Evolutionary conservation across 2,329 filamentous ascomycete genomes (phyloP).

Genomic region (Fusarium concolor): DNA sequence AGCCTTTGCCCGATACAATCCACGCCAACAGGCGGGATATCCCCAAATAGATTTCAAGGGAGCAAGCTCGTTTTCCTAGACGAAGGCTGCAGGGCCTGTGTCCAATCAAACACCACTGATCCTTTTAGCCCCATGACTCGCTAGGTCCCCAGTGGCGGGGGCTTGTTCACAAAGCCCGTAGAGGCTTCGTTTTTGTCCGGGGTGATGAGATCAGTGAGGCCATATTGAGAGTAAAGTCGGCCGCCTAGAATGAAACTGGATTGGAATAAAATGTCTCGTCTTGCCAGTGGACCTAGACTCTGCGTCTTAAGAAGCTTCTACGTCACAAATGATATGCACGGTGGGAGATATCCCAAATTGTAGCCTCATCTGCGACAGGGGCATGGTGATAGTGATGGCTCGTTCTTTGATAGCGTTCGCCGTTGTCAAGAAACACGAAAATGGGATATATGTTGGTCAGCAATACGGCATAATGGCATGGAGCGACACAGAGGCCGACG

Average conservation of each 20-base stretch:
- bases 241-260: conserved; percentile 29
- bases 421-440: neutral
- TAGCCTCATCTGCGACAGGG: conserved; percentile 35
- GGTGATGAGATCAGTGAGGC: conserved; percentile 43
- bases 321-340: conserved; percentile 39
- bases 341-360: conserved; percentile 23
- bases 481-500: neutral
- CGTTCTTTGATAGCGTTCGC: neutral
- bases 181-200: conserved; percentile 30
- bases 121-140: conserved; percentile 46
- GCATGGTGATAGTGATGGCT: conserved; percentile 3
- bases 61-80: conserved; percentile 48
- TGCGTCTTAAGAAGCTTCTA: conserved; percentile 30
- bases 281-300: conserved; percentile 16
- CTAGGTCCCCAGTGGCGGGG: conserved; percentile 43
- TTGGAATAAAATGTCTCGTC: conserved; percentile 23
- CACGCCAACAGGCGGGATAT: conserved; percentile 44
- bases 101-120: conserved; percentile 41
- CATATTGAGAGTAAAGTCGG: conserved; percentile 39
- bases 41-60: conserved; percentile 46
- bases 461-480: conserved; percentile 1
- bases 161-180: conserved; percentile 34
- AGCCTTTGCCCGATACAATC: conserved; percentile 46
- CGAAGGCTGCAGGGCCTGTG: conserved; percentile 41
- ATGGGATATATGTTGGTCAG: conserved; percentile 17